Base-by-base conservation (phyloP, 148 eudicot genomes). In the Cornus suecica region DNA sequence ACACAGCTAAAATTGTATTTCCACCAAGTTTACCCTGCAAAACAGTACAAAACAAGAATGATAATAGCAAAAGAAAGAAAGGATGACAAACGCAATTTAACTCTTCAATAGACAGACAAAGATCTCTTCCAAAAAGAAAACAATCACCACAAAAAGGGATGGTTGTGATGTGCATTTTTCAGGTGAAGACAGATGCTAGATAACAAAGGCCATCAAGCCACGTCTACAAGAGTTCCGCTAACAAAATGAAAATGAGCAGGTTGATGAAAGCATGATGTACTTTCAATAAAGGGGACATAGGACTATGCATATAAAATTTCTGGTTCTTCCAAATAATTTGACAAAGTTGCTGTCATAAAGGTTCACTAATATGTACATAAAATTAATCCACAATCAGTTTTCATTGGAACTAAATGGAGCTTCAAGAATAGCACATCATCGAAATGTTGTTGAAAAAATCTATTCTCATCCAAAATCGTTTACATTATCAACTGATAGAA, bases 1-100 rank as follows among this genome's bases (percentile, higher is more conserved):
- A 95, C 60, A 94, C 99, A 2, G 99, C 97, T 70, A 95, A 76
- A 73, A 90, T 95, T 74, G 97, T 97, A 86, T 92, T 95, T 71
- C 92, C 97, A 69, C 99, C 99, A 70, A 95, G 97, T 83, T 95
- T 97, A 65, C 97, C 91, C 99, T 95, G 81, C 65, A 78, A 79
- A 80, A 77, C 51, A 65, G 68, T 41, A 65, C 56, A 63, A 58
- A 71, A 11, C 51, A 68, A 77, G 74, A 32, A 67, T 27, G 54
- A 63, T 62, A 10, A 10, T 29, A 9, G 28, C 27, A 8, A 48
- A 63, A 37, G 41, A 45, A 6, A 29, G 32, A n/a, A 8, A 6
- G 32, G 29, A 77, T 5, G 71, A 8, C 20, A 30, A 70, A 10
- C 23, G 27, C 25, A 29, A 62, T 10, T 72, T 66, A 31, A 30